Evolutionary conservation across 2,329 filamentous ascomycete species (phyloP), one percentile per base, ranked within the genome.

Genomic region (Periconia sp.): DNA sequence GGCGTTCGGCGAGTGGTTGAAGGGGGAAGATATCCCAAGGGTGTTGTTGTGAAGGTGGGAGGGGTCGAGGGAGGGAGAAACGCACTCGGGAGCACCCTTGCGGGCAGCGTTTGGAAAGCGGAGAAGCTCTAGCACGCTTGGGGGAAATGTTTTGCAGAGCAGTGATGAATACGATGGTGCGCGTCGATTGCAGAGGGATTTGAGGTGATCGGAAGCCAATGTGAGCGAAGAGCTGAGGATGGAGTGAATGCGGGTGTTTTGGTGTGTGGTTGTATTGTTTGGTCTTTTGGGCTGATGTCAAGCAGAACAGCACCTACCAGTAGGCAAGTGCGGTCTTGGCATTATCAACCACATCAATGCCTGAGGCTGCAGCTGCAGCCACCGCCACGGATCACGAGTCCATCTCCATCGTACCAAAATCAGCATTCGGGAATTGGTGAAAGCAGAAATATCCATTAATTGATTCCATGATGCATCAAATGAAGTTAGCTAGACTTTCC

Each of bases 81-180:
- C 18, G 14, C 23, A 23, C 41, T 45, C 50, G 50, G 51, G 42
- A 27, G 54, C 54, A 60, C 60, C 60, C 56, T 49, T 56, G 55
- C 56, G 55, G 56, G 55, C 57, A 47, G 45, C 45, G 6, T 46
- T 53, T 48, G 49, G 35, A 41, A 52, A 52, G 58, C 31, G 48
- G 52, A 51, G 46, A 50, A 55, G 55, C 46, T 54, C 49, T 52
- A 23, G 43, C 53, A 50, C 45, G 58, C 42, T 46, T 23, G 33
- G 50, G 17, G 52, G 42, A 41, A 49, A 49, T 53, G 27, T 27
- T 37, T 31, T 35, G 11, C 11, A 17, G 37, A 17, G 40, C 37
- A 43, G 40, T 37, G 40, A 41, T 14, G 6, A 13, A 37, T 48
- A 10, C 31, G 33, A 35, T 41, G 33, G 6, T 31, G 43, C 18